These are phyloP conservation scores for Colletotrichum falcatum DNA, from an alignment of 2,329 filamentous ascomycete genomes.

Conservation along the genomic window DNA sequence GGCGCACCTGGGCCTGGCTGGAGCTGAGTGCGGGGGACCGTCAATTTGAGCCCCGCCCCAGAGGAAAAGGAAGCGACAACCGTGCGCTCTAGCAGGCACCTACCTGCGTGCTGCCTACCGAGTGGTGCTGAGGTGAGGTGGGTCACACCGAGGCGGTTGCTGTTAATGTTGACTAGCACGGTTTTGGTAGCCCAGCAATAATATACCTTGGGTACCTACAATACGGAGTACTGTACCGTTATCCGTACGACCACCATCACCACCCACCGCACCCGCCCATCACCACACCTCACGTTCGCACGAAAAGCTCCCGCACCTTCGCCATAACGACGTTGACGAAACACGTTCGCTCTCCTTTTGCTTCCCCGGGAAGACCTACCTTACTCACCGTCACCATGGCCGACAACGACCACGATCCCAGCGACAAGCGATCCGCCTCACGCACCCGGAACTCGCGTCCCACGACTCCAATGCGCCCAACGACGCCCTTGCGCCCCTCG, in stretches of 20 bases:
- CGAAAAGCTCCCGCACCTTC: neutral
- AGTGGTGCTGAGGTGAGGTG: neutral
- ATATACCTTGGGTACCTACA: too few relatives aligned
- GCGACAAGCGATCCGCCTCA: slow-evolving; percentile 64
- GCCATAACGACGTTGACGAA: too few relatives aligned
- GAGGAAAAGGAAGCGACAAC: neutral
- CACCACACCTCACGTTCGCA: neutral
- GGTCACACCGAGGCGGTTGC: slow-evolving; percentile 1
- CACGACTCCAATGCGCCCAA: slow-evolving; percentile 91
- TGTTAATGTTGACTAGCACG: slow-evolving; percentile 11
- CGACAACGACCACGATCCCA: slow-evolving; percentile 44
- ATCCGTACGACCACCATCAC: neutral
- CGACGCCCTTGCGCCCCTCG: slow-evolving; percentile 89
- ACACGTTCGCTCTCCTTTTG: neutral
- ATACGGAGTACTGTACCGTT: too few relatives aligned
- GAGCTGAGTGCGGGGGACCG: slow-evolving; percentile 3
- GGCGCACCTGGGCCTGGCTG: neutral
- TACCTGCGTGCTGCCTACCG: too few relatives aligned
- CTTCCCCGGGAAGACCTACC: too few relatives aligned
- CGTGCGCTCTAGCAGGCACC: neutral
- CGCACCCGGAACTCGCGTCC: slow-evolving; percentile 78
- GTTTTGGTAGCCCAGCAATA: neutral
- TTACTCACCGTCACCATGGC: slow-evolving; percentile 24
- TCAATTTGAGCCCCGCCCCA: neutral
- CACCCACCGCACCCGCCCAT: neutral